Evolutionary conservation across 2,329 filamentous ascomycete genomes (phyloP).

Genomic region (Apiospora rasikravindrae): DNA sequence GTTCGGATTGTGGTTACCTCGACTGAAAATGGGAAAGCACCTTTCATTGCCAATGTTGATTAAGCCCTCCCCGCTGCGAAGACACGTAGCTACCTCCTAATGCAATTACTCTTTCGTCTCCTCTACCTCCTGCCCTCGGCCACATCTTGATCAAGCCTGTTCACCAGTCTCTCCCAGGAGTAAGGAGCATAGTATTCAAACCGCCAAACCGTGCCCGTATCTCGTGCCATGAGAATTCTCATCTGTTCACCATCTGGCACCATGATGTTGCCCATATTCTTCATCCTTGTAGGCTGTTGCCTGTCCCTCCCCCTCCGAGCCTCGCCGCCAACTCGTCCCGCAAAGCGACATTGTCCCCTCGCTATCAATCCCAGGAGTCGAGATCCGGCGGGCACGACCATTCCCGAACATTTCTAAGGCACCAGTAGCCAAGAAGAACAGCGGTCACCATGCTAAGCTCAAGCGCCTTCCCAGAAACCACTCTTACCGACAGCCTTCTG

Average conservation of each 20-base stretch:
- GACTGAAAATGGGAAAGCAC: background rate
- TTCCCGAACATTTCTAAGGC: background rate
- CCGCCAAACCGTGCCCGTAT: background rate
- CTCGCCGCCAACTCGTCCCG: background rate
- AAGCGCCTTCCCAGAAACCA: constrained; percentile 21
- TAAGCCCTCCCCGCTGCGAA: background rate
- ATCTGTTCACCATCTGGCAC: background rate
- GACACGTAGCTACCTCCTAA: background rate
- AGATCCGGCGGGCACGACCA: constrained; percentile 25
- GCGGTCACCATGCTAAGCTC: background rate
- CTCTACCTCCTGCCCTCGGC: background rate
- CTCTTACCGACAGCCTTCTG: constrained; percentile 28
- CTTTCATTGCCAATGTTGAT: no score
- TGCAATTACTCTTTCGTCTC: background rate
- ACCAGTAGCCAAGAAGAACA: background rate
- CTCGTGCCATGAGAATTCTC: background rate
- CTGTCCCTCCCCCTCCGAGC: constrained; percentile 19
- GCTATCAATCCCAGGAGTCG: constrained; percentile 27
- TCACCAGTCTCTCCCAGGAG: background rate
- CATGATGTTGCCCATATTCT: constrained; percentile 23
- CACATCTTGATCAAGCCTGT: background rate
- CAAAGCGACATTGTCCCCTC: constrained; percentile 15
- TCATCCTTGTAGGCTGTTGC: constrained; percentile 23
- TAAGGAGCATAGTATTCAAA: no score
- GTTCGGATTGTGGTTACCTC: background rate